Evolutionary conservation across 495 filamentous ascomycete genomes (phyloP), one percentile per base, ranked within the genome.

Genomic region (Aspergillus conjunctus): DNA sequence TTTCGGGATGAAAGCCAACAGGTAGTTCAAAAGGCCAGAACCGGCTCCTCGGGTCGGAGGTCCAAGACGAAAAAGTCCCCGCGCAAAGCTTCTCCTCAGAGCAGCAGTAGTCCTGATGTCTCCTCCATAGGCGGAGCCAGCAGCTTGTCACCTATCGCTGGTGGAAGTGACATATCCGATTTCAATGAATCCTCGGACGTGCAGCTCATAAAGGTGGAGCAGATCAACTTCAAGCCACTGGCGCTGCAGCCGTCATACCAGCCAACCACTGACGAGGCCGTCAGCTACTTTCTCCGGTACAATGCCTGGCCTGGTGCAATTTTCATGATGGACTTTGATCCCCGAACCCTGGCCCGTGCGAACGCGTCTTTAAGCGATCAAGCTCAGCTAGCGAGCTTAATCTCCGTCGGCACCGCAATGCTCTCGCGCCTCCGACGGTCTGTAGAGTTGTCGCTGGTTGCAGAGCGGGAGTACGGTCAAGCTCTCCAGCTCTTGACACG

Each of bases 1-100:
- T 91, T 91, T 69, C 85, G 88, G 30, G 86, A 91, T 66, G 85
- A 91, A 69, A 91, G 86, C 68, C 80, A 81, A 54, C 81, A 85
- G 61, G 85, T 91, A 48, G 82, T 85, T 58, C 80, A 80, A 58
- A 91, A 88, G 71, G 86, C 83, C 44, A 81, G 80, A 51, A 81
- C 81, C 10, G 69, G 64, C 32, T 44, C 65, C 37, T 63, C 66
- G 45, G 33, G 59, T 9, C 66, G 71, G 14, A 61, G 60, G 30
- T 18, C 63, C 50, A 66, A 63, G 21, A 39, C 54, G 51, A 56
- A 49, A 18, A 65, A 63, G 44, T 49, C 59, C 4, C 26, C 60
- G 37, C 54, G 59, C 56, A 17, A 50, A 0, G 54, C 37, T 15
- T 55, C 61, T 12, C 48, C 61, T 12, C 48, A 26, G 21, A 55